Evolutionary conservation across 345 rosid species (phyloP), one percentile per base, ranked within the genome.

Genomic region (Salix dunnii): DNA sequence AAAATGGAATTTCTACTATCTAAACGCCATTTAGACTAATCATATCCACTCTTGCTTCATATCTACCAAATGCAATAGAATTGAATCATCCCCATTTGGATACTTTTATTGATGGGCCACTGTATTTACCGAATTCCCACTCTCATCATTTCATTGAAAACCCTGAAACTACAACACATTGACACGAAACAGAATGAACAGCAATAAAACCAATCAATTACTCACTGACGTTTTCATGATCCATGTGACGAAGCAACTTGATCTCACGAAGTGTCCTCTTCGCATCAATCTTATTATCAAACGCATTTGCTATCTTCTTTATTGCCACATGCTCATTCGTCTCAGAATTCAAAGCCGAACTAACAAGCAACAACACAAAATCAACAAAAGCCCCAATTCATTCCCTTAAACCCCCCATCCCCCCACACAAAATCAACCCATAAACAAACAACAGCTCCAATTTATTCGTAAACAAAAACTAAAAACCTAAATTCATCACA

Each of bases 221-320:
- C 89, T 86, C 86, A 95, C 94, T 82, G 81, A 93, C 99, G 76
- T 91, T 93, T 86, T 93, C 98, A 88, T 95, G 99, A 77, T 91
- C 90, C 88, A 95, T 89, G 83, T 93, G 99, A 35, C 98, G 92
- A 81, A 95, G 98, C 70, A 95, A 84, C 90, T 91, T 95, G 91
- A 93, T 93, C 89, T 93, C 99, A 2, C 99, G 97, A 51, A 95
- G 96, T 11, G 98, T 91, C 86, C 97, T 90, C 90, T 95, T 95
- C 20, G 97, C 98, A 33, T 89, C 94, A 51, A 93, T 86, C 67
- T 77, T 84, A 87, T 95, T 90, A 55, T 91, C 96, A 64, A 91
- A 93, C 7, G 96, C 93, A 84, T 91, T 87, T 9, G 89, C 83
- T 42, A 93, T 91, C 89, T 96, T 96, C 92, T 93, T 96, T 67